Percentiles rank a stretch among this genome's conserved stretches.
These are phyloP conservation scores for Penicillium sp. DNA, from an alignment of 2,329 filamentous ascomycete species.

Conservation along the genomic window DNA sequence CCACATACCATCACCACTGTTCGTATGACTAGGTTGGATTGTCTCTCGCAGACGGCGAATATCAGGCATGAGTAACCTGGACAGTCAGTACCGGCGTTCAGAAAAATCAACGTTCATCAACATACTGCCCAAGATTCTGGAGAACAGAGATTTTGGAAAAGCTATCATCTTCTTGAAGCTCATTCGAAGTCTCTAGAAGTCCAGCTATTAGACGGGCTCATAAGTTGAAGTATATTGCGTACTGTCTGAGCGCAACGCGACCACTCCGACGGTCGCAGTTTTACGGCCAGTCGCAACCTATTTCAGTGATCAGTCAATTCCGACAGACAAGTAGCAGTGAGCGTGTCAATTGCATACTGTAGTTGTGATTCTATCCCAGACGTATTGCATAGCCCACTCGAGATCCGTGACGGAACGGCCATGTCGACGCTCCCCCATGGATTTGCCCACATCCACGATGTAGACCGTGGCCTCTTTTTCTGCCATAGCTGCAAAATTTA, in stretches of 20 bases:
- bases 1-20: slow-evolving; percentile 68
- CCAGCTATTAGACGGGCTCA: slow-evolving; percentile 8
- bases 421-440: slow-evolving; percentile 74
- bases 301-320: not conserved
- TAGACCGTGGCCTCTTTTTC: slow-evolving; percentile 93
- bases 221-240: slow-evolving; percentile 18
- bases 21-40: slow-evolving; percentile 68
- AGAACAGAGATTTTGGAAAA: slow-evolving; percentile 83
- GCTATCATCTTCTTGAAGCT: slow-evolving; percentile 64
- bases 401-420: slow-evolving; percentile 77
- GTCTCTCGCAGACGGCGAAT: slow-evolving; percentile 64
- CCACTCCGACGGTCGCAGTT: slow-evolving; percentile 72
- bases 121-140: slow-evolving; percentile 62
- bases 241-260: slow-evolving; percentile 79
- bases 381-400: slow-evolving; percentile 85
- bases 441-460: slow-evolving; percentile 81
- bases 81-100: slow-evolving; percentile 8
- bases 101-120: slow-evolving; percentile 42
- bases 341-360: slow-evolving; percentile 56
- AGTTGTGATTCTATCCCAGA: slow-evolving; percentile 89
- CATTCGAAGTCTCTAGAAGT: slow-evolving; percentile 63
- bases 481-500: slow-evolving; percentile 61
- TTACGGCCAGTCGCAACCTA: slow-evolving; percentile 69
- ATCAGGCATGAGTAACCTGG: slow-evolving; percentile 65
- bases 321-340: not conserved